phyloP scores from a whole-genome alignment of 228 moss, liverwort and hornwort genomes.

The Sphagnum fallax region DNA sequence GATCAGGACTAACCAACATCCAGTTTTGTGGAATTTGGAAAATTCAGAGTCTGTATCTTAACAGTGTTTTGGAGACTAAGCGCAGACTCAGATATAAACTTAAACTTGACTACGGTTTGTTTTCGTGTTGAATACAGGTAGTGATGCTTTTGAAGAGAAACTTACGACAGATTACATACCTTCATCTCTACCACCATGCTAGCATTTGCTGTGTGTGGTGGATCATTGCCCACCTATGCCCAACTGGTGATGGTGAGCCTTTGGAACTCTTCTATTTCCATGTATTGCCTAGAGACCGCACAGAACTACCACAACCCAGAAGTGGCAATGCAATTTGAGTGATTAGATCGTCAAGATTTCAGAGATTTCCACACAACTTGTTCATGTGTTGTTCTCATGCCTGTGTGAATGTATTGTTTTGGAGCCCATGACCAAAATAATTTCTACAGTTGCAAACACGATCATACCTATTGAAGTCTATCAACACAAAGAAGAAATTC shows the following conservation, averaged over 20 bases:
- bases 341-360: background rate
- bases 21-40: too few relatives aligned
- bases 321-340: too few relatives aligned
- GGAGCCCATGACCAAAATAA: too few relatives aligned
- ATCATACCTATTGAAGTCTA: background rate
- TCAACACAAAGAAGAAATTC: background rate
- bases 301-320: too few relatives aligned
- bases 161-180: constrained; percentile 68
- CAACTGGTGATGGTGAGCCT: constrained; percentile 59
- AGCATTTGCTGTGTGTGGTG: constrained; percentile 82
- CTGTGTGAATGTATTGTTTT: background rate
- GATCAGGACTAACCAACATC: too few relatives aligned
- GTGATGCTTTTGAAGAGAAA: constrained; percentile 82
- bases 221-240: constrained; percentile 57
- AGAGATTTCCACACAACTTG: background rate
- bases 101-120: too few relatives aligned
- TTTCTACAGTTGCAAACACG: too few relatives aligned
- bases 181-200: constrained; percentile 84
- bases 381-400: background rate
- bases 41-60: too few relatives aligned
- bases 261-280: background rate
- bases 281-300: background rate
- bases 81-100: background rate
- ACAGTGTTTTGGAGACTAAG: background rate
- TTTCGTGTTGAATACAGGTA: constrained; percentile 23